A percentile compares a stretch with the other conserved stretches of the same genome.
Conservation (phyloP, 805 yeast species). For the Teunomyces panamensis region DNA sequence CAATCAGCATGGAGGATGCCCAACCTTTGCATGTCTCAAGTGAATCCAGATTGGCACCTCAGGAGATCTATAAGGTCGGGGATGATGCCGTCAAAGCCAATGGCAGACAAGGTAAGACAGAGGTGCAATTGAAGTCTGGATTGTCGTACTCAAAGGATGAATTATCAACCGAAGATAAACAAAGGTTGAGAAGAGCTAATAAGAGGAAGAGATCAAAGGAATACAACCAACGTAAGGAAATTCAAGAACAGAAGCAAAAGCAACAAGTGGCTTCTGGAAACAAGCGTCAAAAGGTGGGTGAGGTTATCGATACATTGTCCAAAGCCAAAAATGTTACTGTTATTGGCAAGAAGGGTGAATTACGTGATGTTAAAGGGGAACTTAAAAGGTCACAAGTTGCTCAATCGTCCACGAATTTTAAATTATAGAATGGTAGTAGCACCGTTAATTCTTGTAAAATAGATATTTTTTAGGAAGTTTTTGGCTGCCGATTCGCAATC, state of each 20-base stretch:
- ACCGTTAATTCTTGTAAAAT: conserved; percentile 1
- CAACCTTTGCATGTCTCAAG: conserved; percentile 83
- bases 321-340: conserved; percentile 76
- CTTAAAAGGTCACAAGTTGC: conserved; percentile 44
- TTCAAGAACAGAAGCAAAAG: conserved; percentile 25
- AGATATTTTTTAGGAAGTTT: not conserved
- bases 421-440: conserved; percentile 19
- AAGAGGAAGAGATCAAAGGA: conserved; percentile 75
- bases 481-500: not conserved
- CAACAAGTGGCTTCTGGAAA: conserved; percentile 28
- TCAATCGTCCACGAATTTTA: conserved; percentile 27
- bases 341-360: conserved; percentile 72
- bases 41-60: conserved; percentile 85
- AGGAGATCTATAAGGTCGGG: conserved; percentile 71
- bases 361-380: conserved; percentile 70
- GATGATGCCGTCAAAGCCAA: conserved; percentile 32
- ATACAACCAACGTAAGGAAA: conserved; percentile 34
- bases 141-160: conserved; percentile 79
- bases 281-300: conserved; percentile 55
- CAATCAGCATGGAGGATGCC: conserved; percentile 92
- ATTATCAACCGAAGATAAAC: conserved; percentile 78
- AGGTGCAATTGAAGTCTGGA: conserved; percentile 73
- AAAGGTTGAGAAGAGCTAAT: conserved; percentile 79
- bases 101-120: conserved; percentile 37
- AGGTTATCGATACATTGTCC: conserved; percentile 65